Evolutionary conservation across 2,329 filamentous ascomycete genomes (phyloP).

Genomic region (Pleomassaria siparia): DNA sequence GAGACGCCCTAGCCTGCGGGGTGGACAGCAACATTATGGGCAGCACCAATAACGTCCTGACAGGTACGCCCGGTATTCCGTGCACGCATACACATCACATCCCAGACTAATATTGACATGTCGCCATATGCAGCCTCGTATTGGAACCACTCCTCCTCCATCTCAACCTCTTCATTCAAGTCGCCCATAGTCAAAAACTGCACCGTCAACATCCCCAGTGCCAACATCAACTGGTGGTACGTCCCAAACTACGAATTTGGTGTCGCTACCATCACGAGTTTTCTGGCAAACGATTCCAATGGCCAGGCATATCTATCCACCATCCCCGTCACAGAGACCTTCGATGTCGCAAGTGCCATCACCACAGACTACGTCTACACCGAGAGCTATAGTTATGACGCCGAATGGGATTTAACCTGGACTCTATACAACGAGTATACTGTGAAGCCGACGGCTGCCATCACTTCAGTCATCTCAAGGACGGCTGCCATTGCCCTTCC

Average conservation of each 20-base stretch:
- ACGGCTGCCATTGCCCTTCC: conserved; percentile 26
- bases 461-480: conserved; percentile 31
- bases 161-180: conserved; percentile 11
- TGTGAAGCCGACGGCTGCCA: conserved; percentile 33
- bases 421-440: conserved; percentile 27
- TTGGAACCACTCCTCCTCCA: conserved; percentile 30
- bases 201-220: conserved; percentile 37
- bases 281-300: conserved; percentile 20
- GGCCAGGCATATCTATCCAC: conserved; percentile 18
- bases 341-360: conserved; percentile 29
- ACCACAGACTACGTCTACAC: conserved; percentile 23
- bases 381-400: conserved; percentile 20
- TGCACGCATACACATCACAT: background rate
- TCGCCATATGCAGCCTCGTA: conserved; percentile 29
- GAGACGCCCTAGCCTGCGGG: no score
- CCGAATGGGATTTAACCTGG: conserved; percentile 22
- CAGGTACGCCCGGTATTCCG: conserved; percentile 17
- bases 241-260: conserved; percentile 26
- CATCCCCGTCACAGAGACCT: conserved; percentile 23
- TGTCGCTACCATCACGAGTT: conserved; percentile 22
- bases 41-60: conserved; percentile 20
- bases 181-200: conserved; percentile 19
- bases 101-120: conserved; percentile 6
- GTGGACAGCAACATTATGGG: no score
- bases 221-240: conserved; percentile 38